Evolutionary conservation across 2,329 filamentous ascomycete species (phyloP).

Genomic region (Alternaria brassicicola): DNA sequence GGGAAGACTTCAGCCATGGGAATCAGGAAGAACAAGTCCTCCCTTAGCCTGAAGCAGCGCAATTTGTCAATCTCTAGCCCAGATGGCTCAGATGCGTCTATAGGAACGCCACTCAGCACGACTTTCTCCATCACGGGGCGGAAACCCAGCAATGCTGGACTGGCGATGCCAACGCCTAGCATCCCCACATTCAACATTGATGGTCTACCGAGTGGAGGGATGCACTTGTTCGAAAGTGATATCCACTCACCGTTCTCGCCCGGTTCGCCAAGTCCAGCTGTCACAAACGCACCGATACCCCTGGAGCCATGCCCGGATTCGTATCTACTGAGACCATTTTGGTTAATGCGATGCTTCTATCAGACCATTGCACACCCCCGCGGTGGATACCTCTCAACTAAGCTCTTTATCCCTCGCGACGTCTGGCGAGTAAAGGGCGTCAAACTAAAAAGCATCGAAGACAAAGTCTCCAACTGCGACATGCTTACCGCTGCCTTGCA

Average conservation of each 20-base stretch:
- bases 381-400: slow-evolving; percentile 89
- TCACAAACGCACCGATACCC: slow-evolving; percentile 71
- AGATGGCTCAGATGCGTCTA: slow-evolving; percentile 69
- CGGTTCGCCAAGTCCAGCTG: slow-evolving; percentile 68
- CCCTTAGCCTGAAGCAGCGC: slow-evolving; percentile 71
- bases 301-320: slow-evolving; percentile 93
- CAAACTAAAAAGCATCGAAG: slow-evolving; percentile 88
- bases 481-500: slow-evolving; percentile 85
- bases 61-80: slow-evolving; percentile 71
- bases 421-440: slow-evolving; percentile 94
- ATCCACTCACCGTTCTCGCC: slow-evolving; percentile 72
- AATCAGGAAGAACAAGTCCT: slow-evolving; percentile 59
- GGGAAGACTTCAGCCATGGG: slow-evolving; percentile 39
- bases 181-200: slow-evolving; percentile 65
- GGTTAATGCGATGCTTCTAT: slow-evolving; percentile 94
- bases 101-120: slow-evolving; percentile 74
- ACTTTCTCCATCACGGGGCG: slow-evolving; percentile 62
- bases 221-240: slow-evolving; percentile 83
- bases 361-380: slow-evolving; percentile 90
- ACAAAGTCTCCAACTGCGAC: slow-evolving; percentile 93
- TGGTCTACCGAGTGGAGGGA: slow-evolving; percentile 67
- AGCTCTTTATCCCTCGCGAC: slow-evolving; percentile 89
- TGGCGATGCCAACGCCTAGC: slow-evolving; percentile 72
- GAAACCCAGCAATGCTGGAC: slow-evolving; percentile 61
- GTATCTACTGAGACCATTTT: slow-evolving; percentile 89